Base-by-base conservation (phyloP, 164 flowering plant genomes). In the Magnolia kwangsiensis region DNA sequence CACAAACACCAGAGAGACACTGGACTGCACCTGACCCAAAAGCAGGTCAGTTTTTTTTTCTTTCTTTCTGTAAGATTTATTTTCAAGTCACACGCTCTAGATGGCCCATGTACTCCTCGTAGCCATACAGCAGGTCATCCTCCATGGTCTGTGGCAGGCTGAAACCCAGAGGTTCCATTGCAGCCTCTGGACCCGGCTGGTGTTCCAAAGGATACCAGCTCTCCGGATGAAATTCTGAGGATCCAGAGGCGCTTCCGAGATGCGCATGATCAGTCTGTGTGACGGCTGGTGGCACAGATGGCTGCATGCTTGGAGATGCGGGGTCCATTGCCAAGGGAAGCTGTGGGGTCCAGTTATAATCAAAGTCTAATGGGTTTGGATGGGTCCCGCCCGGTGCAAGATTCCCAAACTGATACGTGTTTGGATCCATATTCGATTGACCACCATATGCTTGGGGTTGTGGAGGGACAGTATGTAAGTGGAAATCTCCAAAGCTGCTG, bases 121-220 rank as follows among this genome's bases (percentile, higher is more conserved):
- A 65, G 11, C 86, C 90, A 74, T 80, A 89, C 0, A 67, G 79
- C 0, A 84, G 63, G 72, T 85, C 87, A 11, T 80, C 58, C 10
- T 73, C 37, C 11, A 72, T 50, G 67, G 81, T 66, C 10, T 81
- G 81, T 8, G 81, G 69, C 21, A 80, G 72, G 6, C 75, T 75
- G 29, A 51, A 50, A 81, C 74, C 72, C 11, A 76, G 58, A 27
- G 76, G 70, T 69, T 73, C 84, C 50, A 80, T 83, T 50, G 71
- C 9, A 74, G 69, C 49, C 31, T 71, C 84, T 0, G 73, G 74
- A 67, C 29, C 71, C 4, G 84, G 37, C 61, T 79, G 84, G 75
- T 83, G 75, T 23, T 80, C 88, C 69, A 76, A 8, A n/a, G 75
- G 79, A 55, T 29, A 9, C 87, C 83, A 86, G 76, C 61, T 76